Evolutionary conservation across 805 yeast species (phyloP).

Genomic region (Naumovozyma baii): DNA sequence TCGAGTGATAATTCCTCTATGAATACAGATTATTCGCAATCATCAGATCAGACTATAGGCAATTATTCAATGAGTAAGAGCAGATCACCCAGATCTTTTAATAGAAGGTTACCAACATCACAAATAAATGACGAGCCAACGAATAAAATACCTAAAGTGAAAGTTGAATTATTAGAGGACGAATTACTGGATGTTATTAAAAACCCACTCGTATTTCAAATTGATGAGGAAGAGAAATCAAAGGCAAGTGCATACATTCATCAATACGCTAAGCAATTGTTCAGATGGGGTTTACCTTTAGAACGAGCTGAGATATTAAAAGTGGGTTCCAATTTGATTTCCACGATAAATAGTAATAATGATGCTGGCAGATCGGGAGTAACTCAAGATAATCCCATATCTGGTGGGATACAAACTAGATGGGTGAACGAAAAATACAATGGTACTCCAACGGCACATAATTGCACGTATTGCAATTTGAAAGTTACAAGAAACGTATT

Average conservation of each 20-base stretch:
- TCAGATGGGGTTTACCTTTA: conserved; percentile 76
- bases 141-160: conserved; percentile 14
- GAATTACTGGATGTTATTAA: conserved; percentile 18
- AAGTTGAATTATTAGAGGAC: conserved; percentile 21
- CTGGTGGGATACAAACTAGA: conserved; percentile 10
- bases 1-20: conserved; percentile 6
- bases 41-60: background rate
- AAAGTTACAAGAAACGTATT: conserved; percentile 51
- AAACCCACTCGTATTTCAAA: conserved; percentile 12
- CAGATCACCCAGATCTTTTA: background rate
- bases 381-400: background rate
- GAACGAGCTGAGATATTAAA: conserved; percentile 70
- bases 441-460: conserved; percentile 18
- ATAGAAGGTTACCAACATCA: background rate
- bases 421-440: conserved; percentile 11
- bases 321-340: conserved; percentile 26
- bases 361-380: background rate
- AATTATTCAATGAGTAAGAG: background rate
- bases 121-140: background rate
- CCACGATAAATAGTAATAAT: background rate
- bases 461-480: conserved; percentile 60
- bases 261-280: conserved; percentile 69
- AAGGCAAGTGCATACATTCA: conserved; percentile 39
- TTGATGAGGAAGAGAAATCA: conserved; percentile 17
- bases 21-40: background rate